These are phyloP conservation scores for Phytophthora tubulina DNA, from an alignment of 352 stramenopile species.

Conservation along the genomic window DNA sequence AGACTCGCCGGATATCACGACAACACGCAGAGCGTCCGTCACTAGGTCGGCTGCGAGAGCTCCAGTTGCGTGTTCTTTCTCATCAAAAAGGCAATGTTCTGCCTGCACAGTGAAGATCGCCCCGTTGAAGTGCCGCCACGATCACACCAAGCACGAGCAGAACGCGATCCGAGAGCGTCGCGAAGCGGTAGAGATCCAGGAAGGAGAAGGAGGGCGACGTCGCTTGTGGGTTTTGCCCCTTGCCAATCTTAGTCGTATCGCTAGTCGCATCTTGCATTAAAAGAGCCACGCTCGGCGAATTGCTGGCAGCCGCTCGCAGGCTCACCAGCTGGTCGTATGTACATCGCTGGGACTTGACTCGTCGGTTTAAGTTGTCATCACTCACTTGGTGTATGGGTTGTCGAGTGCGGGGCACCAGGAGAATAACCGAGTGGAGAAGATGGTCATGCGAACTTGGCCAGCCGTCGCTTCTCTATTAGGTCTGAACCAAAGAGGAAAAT, in stretches of 20 bases:
- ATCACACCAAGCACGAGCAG: conserved; percentile 28
- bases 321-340: conserved; percentile 22
- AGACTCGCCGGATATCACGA: conserved; percentile 51
- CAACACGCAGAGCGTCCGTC: conserved; percentile 58
- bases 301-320: neutral
- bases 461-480: conserved; percentile 3
- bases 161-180: conserved; percentile 29
- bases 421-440: conserved; percentile 17
- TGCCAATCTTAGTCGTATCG: neutral
- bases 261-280: conserved; percentile 14
- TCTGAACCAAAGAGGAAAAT: conserved; percentile 5
- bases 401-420: neutral
- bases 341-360: conserved; percentile 7
- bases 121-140: conserved; percentile 36
- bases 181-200: conserved; percentile 41
- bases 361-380: conserved; percentile 6
- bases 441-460: neutral
- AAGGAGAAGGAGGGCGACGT: conserved; percentile 16
- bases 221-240: neutral
- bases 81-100: conserved; percentile 82
- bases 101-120: conserved; percentile 45
- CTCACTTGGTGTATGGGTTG: neutral
- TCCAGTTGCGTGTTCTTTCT: conserved; percentile 60
- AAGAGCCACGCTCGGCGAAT: conserved; percentile 2
- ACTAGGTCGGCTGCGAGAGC: conserved; percentile 73